Evolutionary conservation across 2,329 filamentous ascomycete genomes (phyloP).

Genomic region (Alternaria sp.): DNA sequence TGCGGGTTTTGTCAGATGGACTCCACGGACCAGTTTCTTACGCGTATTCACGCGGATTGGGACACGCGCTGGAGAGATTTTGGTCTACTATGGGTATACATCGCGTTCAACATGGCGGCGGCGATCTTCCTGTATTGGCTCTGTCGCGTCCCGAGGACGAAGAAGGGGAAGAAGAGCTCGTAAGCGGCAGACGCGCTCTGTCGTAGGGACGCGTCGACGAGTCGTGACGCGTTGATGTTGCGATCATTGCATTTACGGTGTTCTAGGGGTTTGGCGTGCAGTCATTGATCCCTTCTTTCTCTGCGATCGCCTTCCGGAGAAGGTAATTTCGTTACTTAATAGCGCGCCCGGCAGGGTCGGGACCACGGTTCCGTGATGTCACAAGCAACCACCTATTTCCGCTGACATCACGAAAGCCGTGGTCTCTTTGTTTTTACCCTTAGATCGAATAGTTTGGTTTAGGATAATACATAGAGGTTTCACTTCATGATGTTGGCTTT

Average conservation of each 20-base stretch:
- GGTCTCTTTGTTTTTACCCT: background rate
- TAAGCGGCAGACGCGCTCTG: background rate
- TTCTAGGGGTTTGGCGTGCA: background rate
- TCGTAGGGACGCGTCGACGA: background rate
- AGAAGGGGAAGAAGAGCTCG: slow-evolving; percentile 45
- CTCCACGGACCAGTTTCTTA: slow-evolving; percentile 59
- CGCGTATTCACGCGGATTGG: slow-evolving; percentile 52
- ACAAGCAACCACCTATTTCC: background rate
- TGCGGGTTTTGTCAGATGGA: slow-evolving; percentile 61
- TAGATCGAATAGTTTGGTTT: background rate
- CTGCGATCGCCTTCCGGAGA: too few relatives aligned
- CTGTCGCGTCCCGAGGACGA: slow-evolving; percentile 58
- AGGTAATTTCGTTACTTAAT: background rate
- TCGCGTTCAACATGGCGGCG: slow-evolving; percentile 59
- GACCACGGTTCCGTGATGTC: background rate
- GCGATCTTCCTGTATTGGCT: slow-evolving; percentile 63
- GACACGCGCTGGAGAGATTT: slow-evolving; percentile 67
- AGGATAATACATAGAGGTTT: background rate
- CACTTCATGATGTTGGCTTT: background rate
- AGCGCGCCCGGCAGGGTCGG: background rate
- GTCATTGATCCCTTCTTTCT: too few relatives aligned
- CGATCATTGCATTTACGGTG: background rate
- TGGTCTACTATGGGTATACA: slow-evolving; percentile 60
- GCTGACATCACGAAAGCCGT: background rate
- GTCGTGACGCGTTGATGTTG: background rate